Evolutionary conservation across 1,139 yeast species (phyloP).

Genomic region (Barnettozyma hawaiiensis): DNA sequence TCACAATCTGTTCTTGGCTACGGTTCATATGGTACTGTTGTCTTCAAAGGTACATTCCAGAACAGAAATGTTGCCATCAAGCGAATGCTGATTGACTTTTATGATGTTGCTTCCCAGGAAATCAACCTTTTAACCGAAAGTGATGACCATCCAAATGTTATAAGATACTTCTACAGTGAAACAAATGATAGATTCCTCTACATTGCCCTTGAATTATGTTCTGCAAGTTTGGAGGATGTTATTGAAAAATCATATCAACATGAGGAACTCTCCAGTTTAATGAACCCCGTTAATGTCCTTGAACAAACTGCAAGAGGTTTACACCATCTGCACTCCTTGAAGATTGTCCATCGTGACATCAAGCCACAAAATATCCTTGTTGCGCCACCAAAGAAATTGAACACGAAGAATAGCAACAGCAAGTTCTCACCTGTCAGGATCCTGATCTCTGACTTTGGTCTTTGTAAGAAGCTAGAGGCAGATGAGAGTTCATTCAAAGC

Average conservation of each 20-base stretch:
- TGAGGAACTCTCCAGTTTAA: slow-evolving; percentile 30
- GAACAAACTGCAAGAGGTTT: slow-evolving; percentile 81
- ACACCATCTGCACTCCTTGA: slow-evolving; percentile 79
- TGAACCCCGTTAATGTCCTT: slow-evolving; percentile 52
- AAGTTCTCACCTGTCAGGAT: slow-evolving; percentile 47
- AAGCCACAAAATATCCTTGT: slow-evolving; percentile 95
- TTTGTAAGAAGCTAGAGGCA: slow-evolving; percentile 83
- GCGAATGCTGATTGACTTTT: slow-evolving; percentile 87
- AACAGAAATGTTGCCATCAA: slow-evolving; percentile 94
- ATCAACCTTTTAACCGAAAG: slow-evolving; percentile 84
- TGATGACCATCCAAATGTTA: slow-evolving; percentile 94
- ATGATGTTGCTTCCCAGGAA: slow-evolving; percentile 94
- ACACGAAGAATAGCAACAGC: slow-evolving; percentile 17
- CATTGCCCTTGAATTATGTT: slow-evolving; percentile 89
- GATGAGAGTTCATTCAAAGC: slow-evolving; percentile 94
- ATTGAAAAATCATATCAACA: slow-evolving; percentile 46
- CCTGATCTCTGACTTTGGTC: slow-evolving; percentile 90
- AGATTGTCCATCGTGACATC: slow-evolving; percentile 91
- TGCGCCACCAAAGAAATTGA: slow-evolving; percentile 52
- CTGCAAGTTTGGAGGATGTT: slow-evolving; percentile 83
- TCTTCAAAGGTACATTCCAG: slow-evolving; percentile 84
- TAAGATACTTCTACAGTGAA: slow-evolving; percentile 88
- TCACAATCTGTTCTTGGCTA: slow-evolving; percentile 79
- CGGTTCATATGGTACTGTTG: slow-evolving; percentile 97
- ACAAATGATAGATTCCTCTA: slow-evolving; percentile 81